A percentile compares a stretch with the other conserved stretches of the same genome.
Evolutionary conservation across 1,284 basidiomycete genomes (phyloP).

Genomic region (Irpex rosettiformis): DNA sequence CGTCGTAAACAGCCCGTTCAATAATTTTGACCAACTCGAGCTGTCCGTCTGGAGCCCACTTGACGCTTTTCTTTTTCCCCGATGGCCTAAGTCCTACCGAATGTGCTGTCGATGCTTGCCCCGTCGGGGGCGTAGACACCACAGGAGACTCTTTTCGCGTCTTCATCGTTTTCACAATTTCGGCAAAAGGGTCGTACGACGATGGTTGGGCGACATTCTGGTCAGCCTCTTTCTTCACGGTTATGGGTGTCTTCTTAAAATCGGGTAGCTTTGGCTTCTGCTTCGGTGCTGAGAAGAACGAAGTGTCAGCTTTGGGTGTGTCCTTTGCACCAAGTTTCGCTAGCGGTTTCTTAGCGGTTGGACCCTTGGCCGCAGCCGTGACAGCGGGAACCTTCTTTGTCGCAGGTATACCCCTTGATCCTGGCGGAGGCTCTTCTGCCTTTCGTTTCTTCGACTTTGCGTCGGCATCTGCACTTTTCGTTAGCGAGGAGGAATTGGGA

Average conservation of each 20-base stretch:
- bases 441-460: constrained; percentile 72
- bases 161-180: constrained; percentile 74
- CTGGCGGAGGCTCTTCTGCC: constrained; percentile 38
- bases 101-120: not conserved
- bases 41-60: constrained; percentile 69
- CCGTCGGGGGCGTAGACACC: constrained; percentile 35
- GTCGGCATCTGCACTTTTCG: constrained; percentile 35
- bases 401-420: constrained; percentile 49
- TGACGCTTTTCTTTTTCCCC: constrained; percentile 67
- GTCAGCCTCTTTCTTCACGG: constrained; percentile 51
- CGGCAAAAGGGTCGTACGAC: constrained; percentile 74
- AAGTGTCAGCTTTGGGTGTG: constrained; percentile 71
- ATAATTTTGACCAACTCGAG: constrained; percentile 73
- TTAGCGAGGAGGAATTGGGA: constrained; percentile 13
- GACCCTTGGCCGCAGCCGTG: constrained; percentile 27
- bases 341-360: constrained; percentile 2
- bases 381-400: constrained; percentile 56
- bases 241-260: constrained; percentile 67
- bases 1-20: constrained; percentile 80
- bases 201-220: constrained; percentile 71
- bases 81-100: constrained; percentile 34
- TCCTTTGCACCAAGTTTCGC: constrained; percentile 26
- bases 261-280: constrained; percentile 76
- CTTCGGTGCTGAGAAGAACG: constrained; percentile 81
- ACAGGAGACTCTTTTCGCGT: constrained; percentile 52